These are phyloP conservation scores for Lolium perenne DNA, from an alignment of 176 grass and related monocot genomes.

Conservation along the genomic window DNA sequence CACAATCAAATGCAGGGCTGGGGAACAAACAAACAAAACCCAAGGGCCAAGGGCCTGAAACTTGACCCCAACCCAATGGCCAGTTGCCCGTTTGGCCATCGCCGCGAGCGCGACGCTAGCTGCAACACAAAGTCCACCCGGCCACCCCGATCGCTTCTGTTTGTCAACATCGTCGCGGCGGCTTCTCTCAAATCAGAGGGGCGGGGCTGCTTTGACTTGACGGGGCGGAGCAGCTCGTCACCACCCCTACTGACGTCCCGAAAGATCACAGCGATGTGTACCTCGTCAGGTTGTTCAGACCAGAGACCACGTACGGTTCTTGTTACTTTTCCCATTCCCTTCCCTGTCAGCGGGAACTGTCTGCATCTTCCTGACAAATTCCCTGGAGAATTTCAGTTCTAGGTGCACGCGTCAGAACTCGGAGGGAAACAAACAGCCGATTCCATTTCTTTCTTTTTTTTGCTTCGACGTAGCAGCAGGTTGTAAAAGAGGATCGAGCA, in stretches of 20 bases:
- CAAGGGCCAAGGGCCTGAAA: background rate
- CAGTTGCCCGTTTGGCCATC: slow-evolving; percentile 27
- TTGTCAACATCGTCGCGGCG: background rate
- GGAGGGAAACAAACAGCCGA: background rate
- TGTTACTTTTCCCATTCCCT: background rate
- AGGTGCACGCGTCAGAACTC: background rate
- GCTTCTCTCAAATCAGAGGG: background rate
- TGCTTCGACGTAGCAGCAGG: background rate
- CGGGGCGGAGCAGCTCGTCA: background rate
- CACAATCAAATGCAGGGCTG: too few species aligned
- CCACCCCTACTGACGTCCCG: background rate
- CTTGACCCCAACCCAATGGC: slow-evolving; percentile 52
- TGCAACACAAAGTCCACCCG: background rate
- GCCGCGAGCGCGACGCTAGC: background rate
- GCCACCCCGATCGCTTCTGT: too few species aligned
- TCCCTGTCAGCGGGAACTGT: background rate
- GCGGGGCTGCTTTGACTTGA: too few species aligned
- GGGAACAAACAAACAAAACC: too few species aligned
- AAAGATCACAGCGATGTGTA: background rate
- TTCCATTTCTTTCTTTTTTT: background rate
- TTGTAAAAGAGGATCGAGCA: background rate
- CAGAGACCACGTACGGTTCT: background rate
- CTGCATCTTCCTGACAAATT: background rate
- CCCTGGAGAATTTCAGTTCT: background rate
- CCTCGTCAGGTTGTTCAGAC: background rate